Evolutionary conservation across 805 yeast genomes (phyloP).

Genomic region (Suhomyces xylopsoci): DNA sequence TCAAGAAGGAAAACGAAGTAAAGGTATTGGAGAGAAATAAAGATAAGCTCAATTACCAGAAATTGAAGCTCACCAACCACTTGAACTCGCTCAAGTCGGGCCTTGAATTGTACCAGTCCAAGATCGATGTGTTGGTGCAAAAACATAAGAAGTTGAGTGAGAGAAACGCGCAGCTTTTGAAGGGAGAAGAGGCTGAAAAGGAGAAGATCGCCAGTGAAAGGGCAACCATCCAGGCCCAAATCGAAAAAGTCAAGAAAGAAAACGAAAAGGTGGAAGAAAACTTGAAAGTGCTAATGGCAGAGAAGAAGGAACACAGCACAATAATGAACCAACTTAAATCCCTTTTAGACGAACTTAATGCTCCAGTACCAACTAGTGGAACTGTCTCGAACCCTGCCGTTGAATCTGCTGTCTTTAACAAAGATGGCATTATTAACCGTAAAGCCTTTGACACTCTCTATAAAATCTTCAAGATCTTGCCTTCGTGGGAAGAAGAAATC

Average conservation of each 20-base stretch:
- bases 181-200: slow-evolving; percentile 22
- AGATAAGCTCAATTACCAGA: slow-evolving; percentile 31
- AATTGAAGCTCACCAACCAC: slow-evolving; percentile 27
- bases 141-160: slow-evolving; percentile 21
- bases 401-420: slow-evolving; percentile 19
- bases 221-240: slow-evolving; percentile 10
- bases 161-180: slow-evolving; percentile 20
- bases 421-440: slow-evolving; percentile 28
- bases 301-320: slow-evolving; percentile 20
- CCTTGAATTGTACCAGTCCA: slow-evolving; percentile 17
- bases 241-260: slow-evolving; percentile 16
- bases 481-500: slow-evolving; percentile 35
- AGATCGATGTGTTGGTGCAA: slow-evolving; percentile 14
- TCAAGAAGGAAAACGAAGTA: slow-evolving; percentile 28
- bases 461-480: slow-evolving; percentile 24
- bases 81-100: slow-evolving; percentile 18
- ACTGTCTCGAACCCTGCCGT: background rate
- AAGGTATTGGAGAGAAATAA: slow-evolving; percentile 29
- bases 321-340: slow-evolving; percentile 21
- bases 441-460: slow-evolving; percentile 24
- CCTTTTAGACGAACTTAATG: slow-evolving; percentile 21
- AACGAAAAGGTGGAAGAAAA: slow-evolving; percentile 27
- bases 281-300: slow-evolving; percentile 17
- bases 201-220: slow-evolving; percentile 18
- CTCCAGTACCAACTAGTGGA: background rate